phyloP scores from a whole-genome alignment of 768 basidiomycete species.

The Auricularia cornea region DNA sequence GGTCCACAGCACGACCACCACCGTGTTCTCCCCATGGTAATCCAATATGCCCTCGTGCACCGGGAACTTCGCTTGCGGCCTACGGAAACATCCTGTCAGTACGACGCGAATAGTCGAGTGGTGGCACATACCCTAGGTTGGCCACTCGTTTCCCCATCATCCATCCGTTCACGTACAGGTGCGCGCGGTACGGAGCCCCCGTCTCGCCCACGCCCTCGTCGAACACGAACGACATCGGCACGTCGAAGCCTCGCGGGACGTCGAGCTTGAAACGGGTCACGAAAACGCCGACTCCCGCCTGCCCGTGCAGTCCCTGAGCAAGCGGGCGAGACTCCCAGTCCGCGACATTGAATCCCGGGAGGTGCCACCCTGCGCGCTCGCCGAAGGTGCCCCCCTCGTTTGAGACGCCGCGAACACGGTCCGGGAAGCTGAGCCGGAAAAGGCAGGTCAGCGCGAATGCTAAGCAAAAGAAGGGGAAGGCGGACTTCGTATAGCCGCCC shows the following conservation, averaged over 20 bases:
- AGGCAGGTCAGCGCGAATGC: too few species aligned
- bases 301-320: slow-evolving; percentile 46
- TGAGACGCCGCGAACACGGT: slow-evolving; percentile 59
- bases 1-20: slow-evolving; percentile 60
- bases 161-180: slow-evolving; percentile 81
- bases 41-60: slow-evolving; percentile 76
- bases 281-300: slow-evolving; percentile 76
- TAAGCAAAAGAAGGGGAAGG: too few species aligned
- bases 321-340: slow-evolving; percentile 51
- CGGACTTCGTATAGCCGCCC: slow-evolving; percentile 59
- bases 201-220: slow-evolving; percentile 36
- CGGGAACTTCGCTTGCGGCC: slow-evolving; percentile 74
- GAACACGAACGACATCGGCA: slow-evolving; percentile 65
- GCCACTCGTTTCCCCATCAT: slow-evolving; percentile 77
- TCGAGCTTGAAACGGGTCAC: slow-evolving; percentile 61
- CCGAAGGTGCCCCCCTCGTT: slow-evolving; percentile 68
- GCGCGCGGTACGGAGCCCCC: slow-evolving; percentile 56
- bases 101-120: neutral
- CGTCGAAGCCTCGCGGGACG: slow-evolving; percentile 53
- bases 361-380: slow-evolving; percentile 68
- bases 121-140: slow-evolving; percentile 49
- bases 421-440: slow-evolving; percentile 48
- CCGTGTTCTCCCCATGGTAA: slow-evolving; percentile 52
- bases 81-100: slow-evolving; percentile 19
- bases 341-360: slow-evolving; percentile 49